Evolutionary conservation across 257 asterid genomes (phyloP), one percentile per base, ranked within the genome.

Genomic region (Salvia hispanica): DNA sequence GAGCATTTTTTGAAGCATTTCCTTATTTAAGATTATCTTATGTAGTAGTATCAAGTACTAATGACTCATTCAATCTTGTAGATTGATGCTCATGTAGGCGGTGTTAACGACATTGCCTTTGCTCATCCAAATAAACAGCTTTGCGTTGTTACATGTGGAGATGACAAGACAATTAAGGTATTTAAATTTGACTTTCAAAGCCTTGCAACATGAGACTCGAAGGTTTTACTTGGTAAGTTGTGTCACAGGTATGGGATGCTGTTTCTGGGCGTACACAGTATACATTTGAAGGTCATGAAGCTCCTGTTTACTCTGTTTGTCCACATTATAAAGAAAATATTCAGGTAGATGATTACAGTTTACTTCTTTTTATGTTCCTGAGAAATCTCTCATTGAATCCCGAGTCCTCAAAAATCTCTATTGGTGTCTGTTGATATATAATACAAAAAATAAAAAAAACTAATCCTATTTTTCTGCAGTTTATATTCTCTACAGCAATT

Each of bases 71-170:
- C 47, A 40, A 36, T 66, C 56, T 67, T 81, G 77, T 76, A 92
- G 96, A 87, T 92, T 71, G 98, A 89, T 74, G 95, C 98, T 78
- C 98, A 92, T 81, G 39, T 74, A 58, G 98, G 98, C 55, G 95
- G 94, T 42, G 98, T 91, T 66, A 91, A 89, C 79, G 98, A 91
- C 74, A 85, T 91, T 77, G 95, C 98, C 59, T 91, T 91, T 47
- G 90, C 95, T 50, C 91, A 92, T 70, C 96, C 98, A 56, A 92
- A 87, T 77, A 92, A 89, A 84, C 96, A 89, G 80, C 95, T 92
- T 9, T 83, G 96, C 74, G 51, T 92, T 64, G 92, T 92, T 58
- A 92, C 98, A 40, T 89, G 98, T 60, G 98, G 98, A 25, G 98
- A 92, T 67, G 98, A 92, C 84, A 89, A 84, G 83, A 87, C 92